Evolutionary conservation across 202 grass and related monocot genomes (phyloP), one percentile per base, ranked within the genome.

Genomic region (Schoenoplectus tabernaemontani): DNA sequence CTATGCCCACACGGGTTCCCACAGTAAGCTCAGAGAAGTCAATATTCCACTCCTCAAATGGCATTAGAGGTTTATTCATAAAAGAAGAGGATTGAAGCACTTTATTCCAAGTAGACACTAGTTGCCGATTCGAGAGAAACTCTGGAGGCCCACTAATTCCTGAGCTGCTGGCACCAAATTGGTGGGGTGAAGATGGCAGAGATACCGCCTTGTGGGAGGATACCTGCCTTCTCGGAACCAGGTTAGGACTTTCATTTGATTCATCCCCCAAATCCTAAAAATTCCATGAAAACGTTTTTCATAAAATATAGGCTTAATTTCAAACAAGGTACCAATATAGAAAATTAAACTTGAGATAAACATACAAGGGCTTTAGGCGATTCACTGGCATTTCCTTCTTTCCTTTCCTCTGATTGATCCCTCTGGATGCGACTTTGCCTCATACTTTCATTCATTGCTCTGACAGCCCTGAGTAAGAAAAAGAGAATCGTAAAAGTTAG

Each of bases 1-100:
- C 91, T 98, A 95, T 90, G 79, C 95, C 95, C 51, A 98, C 95
- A 72, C 95, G 95, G 60, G 87, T 95, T 66, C 95, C 95, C 87
- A 98, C 91, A 82, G 83, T 90, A 71, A 98, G 86, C 85, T 98
- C 95, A 79, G 95, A 95, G 72, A 88, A 98, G 57, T 92, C 91
- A 64, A 98, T 92, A 81, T 81, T 71, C 89, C 95, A 98, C 85
- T 95, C 91, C 84, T 98, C 86, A 69, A 88, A 98, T 63, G 91
- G 95, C 81, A 98, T 84, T 81, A 98, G 85, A 61, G 95, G 95
- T 78, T 88, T 95, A 76, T 89, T 98, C 57, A 92, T 77, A 85
- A 90, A 92, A 79, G 89, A 87, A 76, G 91, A 95, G 78, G 91
- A 91, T 81, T 86, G 87, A 70, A 98, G 87, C 33, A 93, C 91